phyloP scores from a whole-genome alignment of 2,329 filamentous ascomycete genomes.

The Paecilomyces fulvus region DNA sequence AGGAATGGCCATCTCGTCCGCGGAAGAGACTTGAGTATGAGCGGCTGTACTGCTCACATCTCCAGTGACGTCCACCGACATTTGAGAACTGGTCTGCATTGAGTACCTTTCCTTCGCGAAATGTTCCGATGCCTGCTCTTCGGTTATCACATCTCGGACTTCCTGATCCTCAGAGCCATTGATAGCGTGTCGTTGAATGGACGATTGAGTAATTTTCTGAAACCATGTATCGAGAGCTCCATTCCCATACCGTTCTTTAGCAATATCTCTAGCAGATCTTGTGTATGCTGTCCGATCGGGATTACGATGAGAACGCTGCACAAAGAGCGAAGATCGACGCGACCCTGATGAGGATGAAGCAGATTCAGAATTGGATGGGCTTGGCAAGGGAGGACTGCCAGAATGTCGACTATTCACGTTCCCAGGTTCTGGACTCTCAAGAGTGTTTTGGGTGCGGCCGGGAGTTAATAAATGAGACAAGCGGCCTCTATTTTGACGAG shows the following conservation, averaged over 20 bases:
- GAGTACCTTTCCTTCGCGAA: neutral
- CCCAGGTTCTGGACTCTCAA: neutral
- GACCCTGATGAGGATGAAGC: conserved; percentile 6
- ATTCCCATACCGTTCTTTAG: conserved; percentile 14
- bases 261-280: conserved; percentile 10
- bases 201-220: conserved; percentile 4
- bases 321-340: conserved; percentile 2
- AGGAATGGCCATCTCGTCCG: neutral
- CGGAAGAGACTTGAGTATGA: neutral
- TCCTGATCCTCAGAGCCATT: neutral
- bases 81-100: neutral
- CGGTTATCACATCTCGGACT: neutral
- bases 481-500: conserved; percentile 1
- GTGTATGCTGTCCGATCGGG: conserved; percentile 1
- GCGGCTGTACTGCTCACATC: neutral
- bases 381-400: conserved; percentile 7
- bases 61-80: neutral
- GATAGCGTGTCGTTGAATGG: neutral
- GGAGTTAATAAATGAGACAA: conserved; percentile 12
- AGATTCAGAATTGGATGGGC: conserved; percentile 9
- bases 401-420: neutral
- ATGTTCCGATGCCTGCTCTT: neutral
- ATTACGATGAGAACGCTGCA: conserved; percentile 2
- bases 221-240: conserved; percentile 26
- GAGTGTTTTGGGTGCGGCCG: neutral